phyloP scores from a whole-genome alignment of 2,329 filamentous ascomycete genomes.

The Thielaviopsis ethacetica region DNA sequence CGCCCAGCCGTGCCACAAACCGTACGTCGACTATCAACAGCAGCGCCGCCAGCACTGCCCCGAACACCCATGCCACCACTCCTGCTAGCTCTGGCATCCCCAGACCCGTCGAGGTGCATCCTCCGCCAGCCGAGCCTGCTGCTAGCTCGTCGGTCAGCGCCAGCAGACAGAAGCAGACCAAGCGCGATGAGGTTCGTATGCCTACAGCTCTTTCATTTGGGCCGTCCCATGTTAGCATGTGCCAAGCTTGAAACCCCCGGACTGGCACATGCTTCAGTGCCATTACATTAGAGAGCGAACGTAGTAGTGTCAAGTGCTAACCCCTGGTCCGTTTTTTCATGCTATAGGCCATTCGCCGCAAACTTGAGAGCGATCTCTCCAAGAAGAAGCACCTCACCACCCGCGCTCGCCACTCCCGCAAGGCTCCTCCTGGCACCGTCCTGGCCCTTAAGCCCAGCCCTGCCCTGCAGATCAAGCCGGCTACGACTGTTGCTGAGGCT shows the following conservation, averaged over 20 bases:
- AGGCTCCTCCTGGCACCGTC: conserved; percentile 90
- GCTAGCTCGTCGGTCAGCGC: conserved; percentile 61
- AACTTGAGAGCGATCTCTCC: conserved; percentile 92
- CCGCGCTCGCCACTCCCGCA: conserved; percentile 70
- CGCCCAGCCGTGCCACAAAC: conserved; percentile 44
- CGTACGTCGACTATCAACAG: conserved; percentile 33
- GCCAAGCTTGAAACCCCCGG: not conserved
- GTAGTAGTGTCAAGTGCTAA: conserved; percentile 6
- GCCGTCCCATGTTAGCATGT: not conserved
- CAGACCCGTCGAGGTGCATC: conserved; percentile 51
- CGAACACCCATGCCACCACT: conserved; percentile 38
- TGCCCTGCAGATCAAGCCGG: conserved; percentile 92
- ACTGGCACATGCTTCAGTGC: not conserved
- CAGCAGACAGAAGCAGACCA: conserved; percentile 89
- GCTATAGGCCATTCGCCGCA: conserved; percentile 75
- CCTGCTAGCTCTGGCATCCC: conserved; percentile 51
- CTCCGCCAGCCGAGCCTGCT: conserved; percentile 38
- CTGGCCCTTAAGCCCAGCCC: conserved; percentile 89
- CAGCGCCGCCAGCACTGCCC: not conserved
- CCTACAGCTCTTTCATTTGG: not conserved
- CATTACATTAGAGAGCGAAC: not conserved
- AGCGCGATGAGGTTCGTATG: conserved; percentile 86
- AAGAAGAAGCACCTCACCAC: conserved; percentile 81
- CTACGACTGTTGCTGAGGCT: conserved; percentile 84
- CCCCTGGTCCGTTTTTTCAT: conserved; percentile 3